These are phyloP conservation scores for Ciborinia camelliae DNA, from an alignment of 2,329 filamentous ascomycete genomes.

Conservation along the genomic window DNA sequence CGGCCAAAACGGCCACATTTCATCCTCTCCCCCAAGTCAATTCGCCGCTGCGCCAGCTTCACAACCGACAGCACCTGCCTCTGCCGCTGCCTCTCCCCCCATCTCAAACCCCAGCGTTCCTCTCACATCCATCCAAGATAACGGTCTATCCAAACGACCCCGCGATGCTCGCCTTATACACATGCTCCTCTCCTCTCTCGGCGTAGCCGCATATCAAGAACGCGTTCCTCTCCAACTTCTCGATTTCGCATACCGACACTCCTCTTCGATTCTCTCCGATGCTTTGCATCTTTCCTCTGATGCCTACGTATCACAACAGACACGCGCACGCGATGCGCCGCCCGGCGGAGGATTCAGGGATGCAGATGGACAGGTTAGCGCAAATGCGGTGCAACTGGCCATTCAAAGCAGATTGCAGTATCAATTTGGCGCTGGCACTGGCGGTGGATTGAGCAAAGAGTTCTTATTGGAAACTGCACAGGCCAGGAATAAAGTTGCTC, in stretches of 20 bases:
- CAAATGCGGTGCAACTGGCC: conserved; percentile 68
- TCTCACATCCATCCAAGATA: conserved; percentile 37
- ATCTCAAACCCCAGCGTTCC: conserved; percentile 33
- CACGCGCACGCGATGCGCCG: conserved; percentile 36
- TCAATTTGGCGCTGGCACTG: conserved; percentile 58
- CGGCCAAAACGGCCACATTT: conserved; percentile 54
- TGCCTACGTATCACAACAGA: conserved; percentile 53
- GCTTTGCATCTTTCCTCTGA: conserved; percentile 66
- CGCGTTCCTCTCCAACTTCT: conserved; percentile 79
- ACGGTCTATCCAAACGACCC: conserved; percentile 51
- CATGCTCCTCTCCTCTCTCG: conserved; percentile 73
- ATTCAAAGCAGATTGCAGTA: conserved; percentile 66
- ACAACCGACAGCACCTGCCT: conserved; percentile 22
- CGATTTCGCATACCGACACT: conserved; percentile 84
- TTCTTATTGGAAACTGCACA: conserved; percentile 72
- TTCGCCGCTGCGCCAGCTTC: conserved; percentile 34
- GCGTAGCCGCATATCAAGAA: conserved; percentile 75
- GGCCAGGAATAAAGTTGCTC: conserved; percentile 63
- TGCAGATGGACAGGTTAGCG: conserved; percentile 48
- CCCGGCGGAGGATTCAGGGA: conserved; percentile 34
- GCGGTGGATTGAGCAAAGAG: conserved; percentile 62
- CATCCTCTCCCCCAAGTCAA: conserved; percentile 14
- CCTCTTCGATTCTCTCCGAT: conserved; percentile 66
- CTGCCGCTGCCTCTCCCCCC: conserved; percentile 15
- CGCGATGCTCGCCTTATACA: conserved; percentile 78